phyloP scores from a whole-genome alignment of 345 rosid genomes.

The Lepidium didymum region DNA sequence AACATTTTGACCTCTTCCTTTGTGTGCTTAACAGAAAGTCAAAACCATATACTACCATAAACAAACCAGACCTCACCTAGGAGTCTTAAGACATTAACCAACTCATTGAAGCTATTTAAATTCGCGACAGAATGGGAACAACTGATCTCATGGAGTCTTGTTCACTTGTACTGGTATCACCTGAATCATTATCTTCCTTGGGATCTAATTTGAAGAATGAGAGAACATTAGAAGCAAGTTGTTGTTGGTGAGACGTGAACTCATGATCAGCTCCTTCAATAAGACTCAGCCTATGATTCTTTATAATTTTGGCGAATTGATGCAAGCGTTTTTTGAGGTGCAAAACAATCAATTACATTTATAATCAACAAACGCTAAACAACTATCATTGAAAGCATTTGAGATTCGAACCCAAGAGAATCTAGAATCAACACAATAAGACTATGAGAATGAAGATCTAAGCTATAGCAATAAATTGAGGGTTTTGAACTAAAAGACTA shows the following conservation, averaged over 20 bases:
- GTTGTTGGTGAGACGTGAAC: slow-evolving; percentile 58
- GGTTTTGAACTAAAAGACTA: too few relatives aligned
- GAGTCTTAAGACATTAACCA: background rate
- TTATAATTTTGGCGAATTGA: slow-evolving; percentile 45
- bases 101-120: background rate
- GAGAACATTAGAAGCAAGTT: slow-evolving; percentile 42
- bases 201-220: slow-evolving; percentile 38
- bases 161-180: background rate
- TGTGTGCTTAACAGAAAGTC: background rate
- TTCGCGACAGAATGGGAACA: slow-evolving; percentile 14
- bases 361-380: too few relatives aligned
- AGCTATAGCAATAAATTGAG: too few relatives aligned
- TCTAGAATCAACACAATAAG: too few relatives aligned
- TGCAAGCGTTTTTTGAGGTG: too few relatives aligned
- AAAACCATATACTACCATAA: background rate
- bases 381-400: too few relatives aligned
- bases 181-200: background rate
- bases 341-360: too few relatives aligned
- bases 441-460: too few relatives aligned
- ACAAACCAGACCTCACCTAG: background rate
- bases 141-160: background rate
- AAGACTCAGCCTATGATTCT: slow-evolving; percentile 51
- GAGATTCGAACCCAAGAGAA: too few relatives aligned
- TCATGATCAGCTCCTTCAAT: slow-evolving; percentile 88
- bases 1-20: background rate